Base-by-base conservation (phyloP, 164 flowering plant genomes). In the Euptelea pleiosperma region DNA sequence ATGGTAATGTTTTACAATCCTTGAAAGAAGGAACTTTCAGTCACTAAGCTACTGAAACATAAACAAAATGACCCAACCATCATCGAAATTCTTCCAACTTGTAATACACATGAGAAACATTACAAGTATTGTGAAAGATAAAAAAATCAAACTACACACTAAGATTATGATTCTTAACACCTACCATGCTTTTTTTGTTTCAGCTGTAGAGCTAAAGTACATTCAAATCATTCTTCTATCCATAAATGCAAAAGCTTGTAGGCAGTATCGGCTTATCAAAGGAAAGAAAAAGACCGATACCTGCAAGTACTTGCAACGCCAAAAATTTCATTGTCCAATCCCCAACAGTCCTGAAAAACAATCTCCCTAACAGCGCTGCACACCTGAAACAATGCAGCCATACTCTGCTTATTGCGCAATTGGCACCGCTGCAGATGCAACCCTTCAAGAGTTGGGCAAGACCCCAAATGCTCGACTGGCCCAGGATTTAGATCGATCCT, bases 281-380 rank as follows among this genome's bases (percentile, higher is more conserved):
- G 49, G 25, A 64, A 34, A 8, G 52, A 55, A n/a, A 53, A 28
- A 48, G 52, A 1, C 31, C 15, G 35, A 48, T 87, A 89, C 99
- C 97, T 86, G 79, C 81, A 84, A 60, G 40, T 39, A 60, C 66
- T 76, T 29, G 87, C 88, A 43, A 62, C 55, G 67, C 76, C 61
- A 65, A 94, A 91, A 43, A 80, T 52, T 43, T 81, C 87, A 71
- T 83, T 69, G n/a, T 76, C 81, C 72, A 91, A 66, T 35, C 98
- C 99, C 96, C 96, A 91, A 61, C 96, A 94, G 45, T 94, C 91
- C 67, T 74, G 75, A 43, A 94, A 26, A 37, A 74, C 70, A 37
- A 91, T 42, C 62, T 86, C 96, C 58, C 66, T 80, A 4, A 81
- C 87, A 10, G 65, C 69, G 45, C 58, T 77, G 62, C 94, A 94